These are phyloP conservation scores for Umbelopsis ramanniana DNA, from an alignment of 192 early-diverging fungal species.

Conservation along the genomic window DNA sequence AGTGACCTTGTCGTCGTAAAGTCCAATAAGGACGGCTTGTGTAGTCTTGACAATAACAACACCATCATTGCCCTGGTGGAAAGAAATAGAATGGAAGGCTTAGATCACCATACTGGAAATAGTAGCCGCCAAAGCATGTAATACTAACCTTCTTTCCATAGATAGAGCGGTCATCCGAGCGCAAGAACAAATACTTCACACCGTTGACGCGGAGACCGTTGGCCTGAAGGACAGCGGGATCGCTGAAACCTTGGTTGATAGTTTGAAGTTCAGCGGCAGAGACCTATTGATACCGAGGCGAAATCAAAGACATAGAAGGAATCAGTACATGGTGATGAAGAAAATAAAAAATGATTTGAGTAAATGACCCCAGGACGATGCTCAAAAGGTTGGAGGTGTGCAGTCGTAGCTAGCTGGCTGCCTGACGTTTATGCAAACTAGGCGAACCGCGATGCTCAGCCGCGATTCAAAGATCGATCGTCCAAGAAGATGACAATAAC, in stretches of 20 bases:
- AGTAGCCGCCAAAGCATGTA: constrained; percentile 10
- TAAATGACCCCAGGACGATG: too few relatives aligned
- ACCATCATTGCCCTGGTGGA: constrained; percentile 66
- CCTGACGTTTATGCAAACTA: too few relatives aligned
- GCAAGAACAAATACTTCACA: constrained; percentile 76
- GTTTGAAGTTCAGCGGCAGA: constrained; percentile 55
- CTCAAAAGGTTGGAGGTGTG: too few relatives aligned
- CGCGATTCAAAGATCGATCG: too few relatives aligned
- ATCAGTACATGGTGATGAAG: too few relatives aligned
- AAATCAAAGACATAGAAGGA: constrained; percentile 8
- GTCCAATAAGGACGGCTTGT: constrained; percentile 77
- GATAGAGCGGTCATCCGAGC: constrained; percentile 67
- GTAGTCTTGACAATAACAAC: constrained; percentile 76
- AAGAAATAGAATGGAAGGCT: neutral
- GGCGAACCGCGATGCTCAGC: too few relatives aligned
- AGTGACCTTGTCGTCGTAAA: constrained; percentile 66
- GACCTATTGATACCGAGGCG: constrained; percentile 47
- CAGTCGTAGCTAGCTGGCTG: too few relatives aligned
- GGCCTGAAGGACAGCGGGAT: constrained; percentile 56
- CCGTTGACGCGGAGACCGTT: constrained; percentile 69
- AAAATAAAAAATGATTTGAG: too few relatives aligned
- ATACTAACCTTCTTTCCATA: constrained; percentile 75
- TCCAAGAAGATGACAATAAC: too few relatives aligned
- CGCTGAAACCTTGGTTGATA: constrained; percentile 66
- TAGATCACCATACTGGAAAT: constrained; percentile 14